A percentile compares a stretch with the other conserved stretches of the same genome.
Evolutionary conservation across 2,329 filamentous ascomycete genomes (phyloP).

Genomic region (Cladosporium sp.): DNA sequence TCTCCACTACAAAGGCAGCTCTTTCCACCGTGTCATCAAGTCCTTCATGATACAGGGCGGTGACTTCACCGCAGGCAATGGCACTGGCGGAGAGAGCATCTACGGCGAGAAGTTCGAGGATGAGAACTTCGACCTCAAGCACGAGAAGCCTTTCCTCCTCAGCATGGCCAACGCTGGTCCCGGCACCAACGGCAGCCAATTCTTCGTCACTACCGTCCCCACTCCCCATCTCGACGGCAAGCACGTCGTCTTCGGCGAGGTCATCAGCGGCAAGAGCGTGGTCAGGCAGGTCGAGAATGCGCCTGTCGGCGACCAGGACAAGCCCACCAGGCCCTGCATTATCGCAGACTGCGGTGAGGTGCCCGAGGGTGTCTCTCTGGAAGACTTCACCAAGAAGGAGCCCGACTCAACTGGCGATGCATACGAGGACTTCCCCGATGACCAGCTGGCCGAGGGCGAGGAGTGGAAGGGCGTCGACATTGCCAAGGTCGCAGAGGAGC

Average conservation of each 20-base stretch:
- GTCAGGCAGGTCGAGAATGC: conserved; percentile 87
- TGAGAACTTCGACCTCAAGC: conserved; percentile 89
- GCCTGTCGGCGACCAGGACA: conserved; percentile 68
- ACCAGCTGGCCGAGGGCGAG: conserved; percentile 53
- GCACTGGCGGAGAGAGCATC: conserved; percentile 93
- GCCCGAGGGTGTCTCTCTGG: conserved; percentile 60
- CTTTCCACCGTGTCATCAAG: conserved; percentile 96
- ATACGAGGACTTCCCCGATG: conserved; percentile 95
- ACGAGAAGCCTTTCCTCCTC: conserved; percentile 86
- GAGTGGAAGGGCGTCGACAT: conserved; percentile 63
- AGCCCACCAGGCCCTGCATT: conserved; percentile 66
- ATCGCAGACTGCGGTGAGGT: conserved; percentile 85
- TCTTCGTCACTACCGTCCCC: conserved; percentile 95
- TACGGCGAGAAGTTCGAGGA: conserved; percentile 97
- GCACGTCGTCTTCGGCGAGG: conserved; percentile 95
- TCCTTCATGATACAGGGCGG: conserved; percentile 98
- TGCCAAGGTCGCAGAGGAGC: conserved; percentile 71
- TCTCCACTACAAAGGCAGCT: conserved; percentile 85
- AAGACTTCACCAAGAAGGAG: conserved; percentile 60
- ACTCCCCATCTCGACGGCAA: conserved; percentile 94
- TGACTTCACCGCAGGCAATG: conserved; percentile 92
- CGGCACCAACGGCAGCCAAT: conserved; percentile 93
- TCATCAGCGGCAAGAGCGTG: conserved; percentile 85
- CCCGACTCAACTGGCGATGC: conserved; percentile 80
- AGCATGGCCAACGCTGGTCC: conserved; percentile 98